Conservation (phyloP, 2,329 filamentous ascomycete genomes). For the Fusarium sp. region DNA sequence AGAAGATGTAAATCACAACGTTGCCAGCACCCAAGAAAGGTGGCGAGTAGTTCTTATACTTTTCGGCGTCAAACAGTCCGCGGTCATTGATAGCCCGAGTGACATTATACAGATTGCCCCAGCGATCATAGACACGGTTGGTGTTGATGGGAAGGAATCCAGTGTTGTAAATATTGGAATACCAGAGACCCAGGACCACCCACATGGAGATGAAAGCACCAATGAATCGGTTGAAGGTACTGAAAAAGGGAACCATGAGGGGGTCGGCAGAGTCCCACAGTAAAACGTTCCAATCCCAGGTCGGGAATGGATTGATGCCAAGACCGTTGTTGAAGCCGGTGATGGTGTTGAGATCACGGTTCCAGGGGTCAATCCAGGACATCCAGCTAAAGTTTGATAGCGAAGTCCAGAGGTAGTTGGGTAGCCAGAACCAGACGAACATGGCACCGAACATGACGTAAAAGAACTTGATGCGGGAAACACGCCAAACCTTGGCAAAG, state of each 20-base stretch:
- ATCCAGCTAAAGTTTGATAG: constrained; percentile 67
- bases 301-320: constrained; percentile 59
- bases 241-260: constrained; percentile 65
- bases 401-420: constrained; percentile 64
- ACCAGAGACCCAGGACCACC: constrained; percentile 68
- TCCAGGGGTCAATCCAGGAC: constrained; percentile 64
- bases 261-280: constrained; percentile 58
- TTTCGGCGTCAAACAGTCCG: constrained; percentile 57
- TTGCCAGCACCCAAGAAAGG: constrained; percentile 63
- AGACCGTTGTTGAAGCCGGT: constrained; percentile 59
- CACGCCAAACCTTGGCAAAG: constrained; percentile 56
- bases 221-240: constrained; percentile 70
- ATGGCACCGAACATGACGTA: constrained; percentile 61
- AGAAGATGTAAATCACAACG: constrained; percentile 64
- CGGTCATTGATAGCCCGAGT: constrained; percentile 54
- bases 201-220: constrained; percentile 66
- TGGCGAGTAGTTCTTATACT: constrained; percentile 63
- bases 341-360: constrained; percentile 56
- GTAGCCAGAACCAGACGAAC: constrained; percentile 70
- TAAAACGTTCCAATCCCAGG: constrained; percentile 61
- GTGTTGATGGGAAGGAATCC: constrained; percentile 65
- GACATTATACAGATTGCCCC: constrained; percentile 60
- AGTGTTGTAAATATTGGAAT: constrained; percentile 67
- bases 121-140: constrained; percentile 63
- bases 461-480: constrained; percentile 65